phyloP scores from a whole-genome alignment of 2,329 filamentous ascomycete species.

The Trichophaea hybrida region DNA sequence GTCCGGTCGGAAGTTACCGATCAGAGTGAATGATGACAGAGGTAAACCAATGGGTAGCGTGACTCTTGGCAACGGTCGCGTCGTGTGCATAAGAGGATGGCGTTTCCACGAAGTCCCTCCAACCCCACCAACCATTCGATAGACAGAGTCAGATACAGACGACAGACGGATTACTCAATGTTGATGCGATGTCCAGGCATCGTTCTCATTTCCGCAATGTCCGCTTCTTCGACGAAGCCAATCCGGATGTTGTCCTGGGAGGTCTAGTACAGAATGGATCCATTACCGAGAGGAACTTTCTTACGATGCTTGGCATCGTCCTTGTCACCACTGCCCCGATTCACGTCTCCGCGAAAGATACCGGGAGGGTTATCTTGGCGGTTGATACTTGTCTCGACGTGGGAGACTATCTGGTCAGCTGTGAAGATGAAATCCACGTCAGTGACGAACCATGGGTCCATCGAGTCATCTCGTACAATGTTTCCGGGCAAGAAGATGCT shows the following conservation, averaged over 20 bases:
- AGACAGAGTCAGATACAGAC: too few species aligned
- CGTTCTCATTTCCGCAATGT: slow-evolving; percentile 2
- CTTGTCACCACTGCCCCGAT: slow-evolving; percentile 3
- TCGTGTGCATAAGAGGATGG: too few species aligned
- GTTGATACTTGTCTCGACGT: slow-evolving; percentile 4
- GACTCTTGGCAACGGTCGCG: too few species aligned
- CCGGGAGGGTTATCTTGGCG: not conserved
- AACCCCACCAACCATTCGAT: too few species aligned
- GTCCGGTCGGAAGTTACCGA: too few species aligned
- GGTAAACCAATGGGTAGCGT: too few species aligned
- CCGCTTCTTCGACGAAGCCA: not conserved
- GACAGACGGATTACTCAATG: too few species aligned
- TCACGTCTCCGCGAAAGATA: slow-evolving; percentile 6
- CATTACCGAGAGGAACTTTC: slow-evolving; percentile 8
- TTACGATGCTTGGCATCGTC: slow-evolving; percentile 8
- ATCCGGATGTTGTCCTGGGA: not conserved
- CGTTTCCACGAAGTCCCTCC: too few species aligned
- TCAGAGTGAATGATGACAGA: too few species aligned
- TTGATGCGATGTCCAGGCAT: not conserved
- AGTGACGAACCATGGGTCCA: slow-evolving; percentile 7
- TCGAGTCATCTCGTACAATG: not conserved
- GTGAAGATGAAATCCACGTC: not conserved
- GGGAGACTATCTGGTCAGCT: not conserved
- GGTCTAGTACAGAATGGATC: slow-evolving; percentile 8
- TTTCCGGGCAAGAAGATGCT: slow-evolving; percentile 6